phyloP scores from a whole-genome alignment of 352 stramenopile genomes.

The Pythium rhizo-oryzae region DNA sequence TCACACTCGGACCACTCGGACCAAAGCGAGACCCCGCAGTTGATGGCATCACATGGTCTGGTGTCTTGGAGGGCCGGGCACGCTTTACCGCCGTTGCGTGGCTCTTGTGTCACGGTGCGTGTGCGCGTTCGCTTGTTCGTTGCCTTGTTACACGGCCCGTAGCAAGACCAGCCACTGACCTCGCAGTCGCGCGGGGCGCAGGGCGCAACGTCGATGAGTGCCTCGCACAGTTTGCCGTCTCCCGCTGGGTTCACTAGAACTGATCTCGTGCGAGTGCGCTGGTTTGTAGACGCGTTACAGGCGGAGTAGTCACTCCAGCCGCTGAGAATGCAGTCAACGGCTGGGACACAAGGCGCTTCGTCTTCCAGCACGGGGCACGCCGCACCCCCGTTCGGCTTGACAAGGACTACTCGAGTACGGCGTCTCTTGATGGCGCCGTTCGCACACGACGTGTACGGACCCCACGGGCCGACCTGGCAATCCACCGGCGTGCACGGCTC shows the following conservation, averaged over 20 bases:
- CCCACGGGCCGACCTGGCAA: conserved; percentile 52
- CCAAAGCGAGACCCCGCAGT: conserved; percentile 64
- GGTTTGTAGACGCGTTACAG: conserved; percentile 40
- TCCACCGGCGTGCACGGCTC: conserved; percentile 45
- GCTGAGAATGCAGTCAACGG: conserved; percentile 57
- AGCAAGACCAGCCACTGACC: conserved; percentile 55
- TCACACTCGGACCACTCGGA: conserved; percentile 49
- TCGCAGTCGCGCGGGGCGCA: conserved; percentile 52
- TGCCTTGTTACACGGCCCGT: conserved; percentile 38
- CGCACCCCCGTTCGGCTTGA: conserved; percentile 39
- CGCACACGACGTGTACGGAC: conserved; percentile 44
- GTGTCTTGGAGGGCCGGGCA: conserved; percentile 52
- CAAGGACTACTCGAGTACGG: conserved; percentile 35
- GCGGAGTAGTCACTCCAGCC: conserved; percentile 41
- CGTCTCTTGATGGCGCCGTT: conserved; percentile 36
- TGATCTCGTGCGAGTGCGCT: conserved; percentile 34
- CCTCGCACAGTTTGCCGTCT: conserved; percentile 42
- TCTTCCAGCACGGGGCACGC: conserved; percentile 42
- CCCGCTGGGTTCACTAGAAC: conserved; percentile 43
- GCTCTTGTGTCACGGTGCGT: conserved; percentile 31
- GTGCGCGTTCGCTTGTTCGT: conserved; percentile 44
- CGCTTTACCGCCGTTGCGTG: conserved; percentile 40
- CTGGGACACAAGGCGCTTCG: conserved; percentile 29
- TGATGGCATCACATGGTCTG: conserved; percentile 41
- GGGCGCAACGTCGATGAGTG: conserved; percentile 34